These are phyloP conservation scores for Tolypocladium nubicola DNA, from an alignment of 2,329 filamentous ascomycete genomes.

Conservation along the genomic window DNA sequence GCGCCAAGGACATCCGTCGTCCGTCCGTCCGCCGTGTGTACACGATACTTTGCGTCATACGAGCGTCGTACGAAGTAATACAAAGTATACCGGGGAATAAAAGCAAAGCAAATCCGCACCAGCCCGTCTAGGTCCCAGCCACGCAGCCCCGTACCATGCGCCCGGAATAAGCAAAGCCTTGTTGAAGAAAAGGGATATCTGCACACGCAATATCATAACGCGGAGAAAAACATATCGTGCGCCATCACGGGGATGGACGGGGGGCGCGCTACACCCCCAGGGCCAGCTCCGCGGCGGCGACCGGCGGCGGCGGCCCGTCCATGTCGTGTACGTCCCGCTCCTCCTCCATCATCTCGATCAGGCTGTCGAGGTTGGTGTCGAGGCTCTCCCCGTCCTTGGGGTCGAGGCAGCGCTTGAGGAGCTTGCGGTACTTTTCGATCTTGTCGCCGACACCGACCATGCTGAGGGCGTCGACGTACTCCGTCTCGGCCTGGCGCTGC, in stretches of 20 bases:
- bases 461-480: slow-evolving; percentile 59
- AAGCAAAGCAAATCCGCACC: not conserved
- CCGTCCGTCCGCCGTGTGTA: not conserved
- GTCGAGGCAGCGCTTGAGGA: slow-evolving; percentile 59
- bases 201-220: not conserved
- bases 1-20: not conserved
- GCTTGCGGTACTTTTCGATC: slow-evolving; percentile 60
- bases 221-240: not conserved
- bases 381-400: slow-evolving; percentile 57
- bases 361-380: slow-evolving; percentile 50
- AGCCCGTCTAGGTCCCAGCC: not conserved
- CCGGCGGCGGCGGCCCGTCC: slow-evolving; percentile 14
- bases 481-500: slow-evolving; percentile 50
- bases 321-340: slow-evolving; percentile 36
- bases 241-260: not conserved
- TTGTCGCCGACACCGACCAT: slow-evolving; percentile 62
- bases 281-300: slow-evolving; percentile 15
- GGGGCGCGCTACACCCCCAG: slow-evolving; percentile 1
- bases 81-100: not conserved
- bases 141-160: not conserved
- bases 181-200: not conserved
- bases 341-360: slow-evolving; percentile 55
- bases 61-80: not conserved
- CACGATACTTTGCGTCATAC: not conserved
- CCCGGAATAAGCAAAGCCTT: not conserved